Conservation (phyloP, 2,329 filamentous ascomycete genomes). For the Lachnellula cervina region DNA sequence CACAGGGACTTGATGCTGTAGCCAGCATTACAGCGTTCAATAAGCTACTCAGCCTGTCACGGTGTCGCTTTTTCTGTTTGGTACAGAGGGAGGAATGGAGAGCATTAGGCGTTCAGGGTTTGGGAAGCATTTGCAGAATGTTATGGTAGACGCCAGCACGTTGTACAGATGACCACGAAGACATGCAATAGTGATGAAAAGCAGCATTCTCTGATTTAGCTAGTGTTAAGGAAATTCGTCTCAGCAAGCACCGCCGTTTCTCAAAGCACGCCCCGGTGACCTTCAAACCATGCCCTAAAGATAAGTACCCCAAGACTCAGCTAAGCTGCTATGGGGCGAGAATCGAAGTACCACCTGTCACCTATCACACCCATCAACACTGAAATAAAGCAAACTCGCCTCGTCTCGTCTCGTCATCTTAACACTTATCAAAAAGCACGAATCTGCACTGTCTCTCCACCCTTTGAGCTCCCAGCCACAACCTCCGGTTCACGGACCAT, state of each 20-base stretch:
- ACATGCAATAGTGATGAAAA: slow-evolving; percentile 3
- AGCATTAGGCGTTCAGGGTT: slow-evolving; percentile 17
- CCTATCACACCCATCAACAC: neutral
- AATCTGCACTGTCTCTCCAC: slow-evolving; percentile 33
- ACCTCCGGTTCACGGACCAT: slow-evolving; percentile 70
- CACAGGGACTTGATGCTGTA: no score
- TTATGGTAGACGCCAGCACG: neutral
- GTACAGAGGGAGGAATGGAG: neutral
- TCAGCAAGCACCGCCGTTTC: neutral
- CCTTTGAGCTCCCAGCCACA: slow-evolving; percentile 32
- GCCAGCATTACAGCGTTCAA: no score
- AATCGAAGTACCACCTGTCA: neutral
- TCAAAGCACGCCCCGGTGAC: neutral
- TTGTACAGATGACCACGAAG: neutral
- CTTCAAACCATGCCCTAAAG: neutral
- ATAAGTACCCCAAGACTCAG: neutral
- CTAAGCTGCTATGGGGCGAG: neutral
- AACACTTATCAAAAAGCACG: slow-evolving; percentile 6
- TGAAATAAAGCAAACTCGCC: neutral
- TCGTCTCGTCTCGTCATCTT: neutral
- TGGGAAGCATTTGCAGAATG: slow-evolving; percentile 6
- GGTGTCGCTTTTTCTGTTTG: no score
- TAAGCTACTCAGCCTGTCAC: no score
- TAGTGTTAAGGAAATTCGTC: slow-evolving; percentile 5
- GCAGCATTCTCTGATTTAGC: slow-evolving; percentile 3